Conservation (phyloP, 805 yeast species). For the Metschnikowia hibisci region DNA sequence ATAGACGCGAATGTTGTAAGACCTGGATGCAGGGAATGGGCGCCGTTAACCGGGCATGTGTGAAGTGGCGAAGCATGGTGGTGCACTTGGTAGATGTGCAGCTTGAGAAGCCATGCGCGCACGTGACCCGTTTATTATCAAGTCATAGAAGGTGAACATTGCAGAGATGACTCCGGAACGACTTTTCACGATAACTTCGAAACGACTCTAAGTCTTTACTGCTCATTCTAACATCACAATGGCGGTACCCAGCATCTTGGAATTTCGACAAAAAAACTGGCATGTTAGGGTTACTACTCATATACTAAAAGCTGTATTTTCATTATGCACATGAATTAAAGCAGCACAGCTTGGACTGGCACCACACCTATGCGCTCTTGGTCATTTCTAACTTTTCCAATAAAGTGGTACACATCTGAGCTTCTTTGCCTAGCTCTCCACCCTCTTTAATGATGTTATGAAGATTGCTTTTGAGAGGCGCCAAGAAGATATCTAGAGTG, state of each 20-base stretch:
- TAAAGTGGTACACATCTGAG: slow-evolving; percentile 24
- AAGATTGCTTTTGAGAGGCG: slow-evolving; percentile 49
- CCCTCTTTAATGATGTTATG: slow-evolving; percentile 58
- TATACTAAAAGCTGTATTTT: too few species aligned
- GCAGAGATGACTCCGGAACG: too few species aligned
- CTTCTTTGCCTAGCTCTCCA: slow-evolving; percentile 62
- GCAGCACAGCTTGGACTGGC: too few species aligned
- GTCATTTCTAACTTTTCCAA: slow-evolving; percentile 10
- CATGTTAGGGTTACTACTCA: too few species aligned
- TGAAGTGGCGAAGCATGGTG: slow-evolving; percentile 2
- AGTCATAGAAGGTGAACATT: too few species aligned
- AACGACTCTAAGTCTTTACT: too few species aligned
- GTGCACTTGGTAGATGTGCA: not conserved
- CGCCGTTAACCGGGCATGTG: not conserved
- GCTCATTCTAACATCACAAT: too few species aligned
- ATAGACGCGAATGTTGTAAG: not conserved
- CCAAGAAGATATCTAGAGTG: slow-evolving; percentile 49
- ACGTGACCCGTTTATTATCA: not conserved
- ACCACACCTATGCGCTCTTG: too few species aligned
- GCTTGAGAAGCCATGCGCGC: not conserved
- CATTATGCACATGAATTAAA: too few species aligned
- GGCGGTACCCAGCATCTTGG: too few species aligned
- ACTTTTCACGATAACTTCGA: too few species aligned
- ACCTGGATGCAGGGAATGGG: not conserved
- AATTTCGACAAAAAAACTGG: too few species aligned